Conservation (phyloP, 495 filamentous ascomycete species). For the Podospora pseudocomata region DNA sequence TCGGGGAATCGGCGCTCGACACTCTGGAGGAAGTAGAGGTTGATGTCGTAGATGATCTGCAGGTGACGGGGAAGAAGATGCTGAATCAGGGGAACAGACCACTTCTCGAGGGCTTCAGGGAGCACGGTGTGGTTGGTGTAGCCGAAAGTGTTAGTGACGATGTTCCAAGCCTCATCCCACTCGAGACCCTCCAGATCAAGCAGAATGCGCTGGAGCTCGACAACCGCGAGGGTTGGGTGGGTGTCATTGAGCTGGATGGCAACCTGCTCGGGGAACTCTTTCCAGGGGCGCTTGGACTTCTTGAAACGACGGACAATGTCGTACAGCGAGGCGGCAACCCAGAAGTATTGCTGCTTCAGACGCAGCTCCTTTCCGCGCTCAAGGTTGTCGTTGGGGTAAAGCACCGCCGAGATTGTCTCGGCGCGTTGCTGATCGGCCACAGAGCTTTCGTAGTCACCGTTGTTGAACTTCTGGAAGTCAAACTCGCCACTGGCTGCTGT, state of each 20-base stretch:
- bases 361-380: slow-evolving; percentile 95
- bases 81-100: slow-evolving; percentile 91
- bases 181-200: slow-evolving; percentile 84
- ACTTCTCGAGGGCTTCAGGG: slow-evolving; percentile 95
- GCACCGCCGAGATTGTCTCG: slow-evolving; percentile 94
- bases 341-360: slow-evolving; percentile 99
- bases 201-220: slow-evolving; percentile 89
- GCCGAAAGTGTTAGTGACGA: slow-evolving; percentile 68
- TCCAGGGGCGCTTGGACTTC: slow-evolving; percentile 89
- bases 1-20: slow-evolving; percentile 89
- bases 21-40: slow-evolving; percentile 82
- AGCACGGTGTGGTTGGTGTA: slow-evolving; percentile 99
- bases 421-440: slow-evolving; percentile 93
- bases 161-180: slow-evolving; percentile 91
- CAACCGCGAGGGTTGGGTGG: slow-evolving; percentile 92
- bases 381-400: slow-evolving; percentile 97
- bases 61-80: slow-evolving; percentile 91
- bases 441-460: slow-evolving; percentile 93
- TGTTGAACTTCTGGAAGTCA: slow-evolving; percentile 99
- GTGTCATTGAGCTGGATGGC: slow-evolving; percentile 98
- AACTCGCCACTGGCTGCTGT: slow-evolving; percentile 97
- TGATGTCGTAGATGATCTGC: slow-evolving; percentile 98
- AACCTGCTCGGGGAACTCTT: slow-evolving; percentile 86
- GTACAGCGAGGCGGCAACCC: slow-evolving; percentile 93
- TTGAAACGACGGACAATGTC: slow-evolving; percentile 98